Base-by-base conservation (phyloP, 176 grass and related monocot species). In the Chrysopogon serrulatus region DNA sequence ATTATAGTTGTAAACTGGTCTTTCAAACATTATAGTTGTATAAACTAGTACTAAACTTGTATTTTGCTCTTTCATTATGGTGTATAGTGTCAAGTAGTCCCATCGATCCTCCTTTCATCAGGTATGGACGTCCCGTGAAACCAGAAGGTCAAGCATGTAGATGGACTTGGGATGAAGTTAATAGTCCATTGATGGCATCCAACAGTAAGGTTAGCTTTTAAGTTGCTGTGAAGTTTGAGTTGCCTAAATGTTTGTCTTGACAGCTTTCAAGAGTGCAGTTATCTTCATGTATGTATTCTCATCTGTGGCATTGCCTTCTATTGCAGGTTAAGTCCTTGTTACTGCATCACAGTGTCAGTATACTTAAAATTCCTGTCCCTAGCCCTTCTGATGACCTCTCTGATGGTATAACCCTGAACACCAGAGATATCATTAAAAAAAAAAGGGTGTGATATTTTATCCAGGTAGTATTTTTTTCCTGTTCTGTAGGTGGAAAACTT, bases 41-140 rank as follows among this genome's bases (percentile, higher is more conserved):
- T 40, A 28, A 53, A 35, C 2, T 65, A 48, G 19, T 45, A 54
- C 42, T 81, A 11, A 70, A 24, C 28, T n/a, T 56, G 16, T 35
- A 2, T 15, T 44, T 32, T 21, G 19, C 26, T 2, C 5, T 89
- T 60, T 47, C 14, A 31, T 64, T 73, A 43, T 74, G 43, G 64
- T 88, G 26, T 83, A 42, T 79, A 95, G 95, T 91, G 66, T 93
- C 89, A 33, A 95, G 95, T 67, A 95, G 95, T 79, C 86, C 82
- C 19, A 87, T 95, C 28, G 89, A 95, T 53, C 92, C 95, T 90
- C 95, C 91, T 79, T 57, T 75, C 68, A 89, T 95, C 54, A 95
- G 71, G 48, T 98, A 98, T 77, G 92, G 90, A 35, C 39, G 21
- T 40, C 37, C 75, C 57, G 44, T 67, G 16, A 37, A 33, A 59